Base-by-base conservation (phyloP, 2,329 filamentous ascomycete species). In the Lecanicillium sp. region DNA sequence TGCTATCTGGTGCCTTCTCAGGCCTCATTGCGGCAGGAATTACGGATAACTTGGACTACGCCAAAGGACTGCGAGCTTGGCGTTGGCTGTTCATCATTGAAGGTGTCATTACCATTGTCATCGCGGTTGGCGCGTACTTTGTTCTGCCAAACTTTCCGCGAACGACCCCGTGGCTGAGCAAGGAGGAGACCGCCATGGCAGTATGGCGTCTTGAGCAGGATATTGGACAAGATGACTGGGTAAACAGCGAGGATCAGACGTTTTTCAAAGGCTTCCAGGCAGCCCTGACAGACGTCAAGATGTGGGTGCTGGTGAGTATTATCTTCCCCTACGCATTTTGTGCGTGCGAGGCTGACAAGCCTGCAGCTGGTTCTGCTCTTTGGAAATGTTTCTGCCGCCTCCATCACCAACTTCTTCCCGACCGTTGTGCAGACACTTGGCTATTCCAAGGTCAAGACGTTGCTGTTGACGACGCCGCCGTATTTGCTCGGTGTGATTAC, bases 1-100 rank as follows among this genome's bases (percentile, higher is more conserved):
- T 87, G 19, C 72, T 87, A 15, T 81, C 79, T 1, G 81, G 81
- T 4, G 82, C 83, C 2, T 87, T 87, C 50, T 83, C 80, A 0
- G 82, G 80, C 3, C 58, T 81, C 8, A 73, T 81, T 28, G 69
- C 74, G 2, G 75, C 75, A 0, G 78, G 81, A 6, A 84, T 88
- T 39, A 78, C 74, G 0, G 62, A 65, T n/a, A 75, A 80, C 36
- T 72, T 88, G 66, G 69, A 82, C 43, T 69, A 74, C 2, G 59
- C 59, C 1, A 60, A 59, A 72, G 80, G 79, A 0, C 57, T 81
- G 2, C 70, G 66, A 0, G 79, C 77, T 2, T 85, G 79, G 81
- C 65, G 78, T 11, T 56, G 54, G 55, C 47, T 57, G 3, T 54
- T 53, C 39, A 78, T 87, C 39, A 77, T 86, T 29, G 81, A 87